Evolutionary conservation across 257 asterid species (phyloP).

Genomic region (Jacaranda copaia): DNA sequence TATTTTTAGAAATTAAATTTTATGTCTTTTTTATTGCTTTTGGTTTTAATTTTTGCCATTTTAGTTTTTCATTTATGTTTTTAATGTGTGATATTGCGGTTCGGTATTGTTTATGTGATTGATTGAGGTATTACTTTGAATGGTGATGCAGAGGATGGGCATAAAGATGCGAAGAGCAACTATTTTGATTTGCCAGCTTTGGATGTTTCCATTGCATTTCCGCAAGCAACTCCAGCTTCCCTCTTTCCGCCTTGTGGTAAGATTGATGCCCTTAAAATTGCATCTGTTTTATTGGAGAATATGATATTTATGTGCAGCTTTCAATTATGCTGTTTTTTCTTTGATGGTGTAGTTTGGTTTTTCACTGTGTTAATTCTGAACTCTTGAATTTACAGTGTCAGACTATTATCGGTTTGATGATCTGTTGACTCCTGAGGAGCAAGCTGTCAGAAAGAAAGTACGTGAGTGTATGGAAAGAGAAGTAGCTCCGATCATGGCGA

Average conservation of each 20-base stretch:
- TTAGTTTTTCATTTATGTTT: neutral
- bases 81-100: conserved; percentile 8
- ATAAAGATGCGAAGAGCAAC: conserved; percentile 64
- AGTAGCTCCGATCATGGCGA: conserved; percentile 93
- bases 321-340: neutral
- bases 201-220: conserved; percentile 88
- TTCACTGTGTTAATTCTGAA: conserved; percentile 26
- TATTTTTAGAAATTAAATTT: neutral
- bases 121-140: conserved; percentile 22
- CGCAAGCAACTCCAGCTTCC: conserved; percentile 98
- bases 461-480: conserved; percentile 92
- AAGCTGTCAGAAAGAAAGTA: conserved; percentile 64
- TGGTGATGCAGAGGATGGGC: conserved; percentile 56
- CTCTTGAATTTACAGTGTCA: conserved; percentile 61
- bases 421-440: conserved; percentile 77
- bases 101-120: conserved; percentile 2
- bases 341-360: neutral
- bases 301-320: neutral
- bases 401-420: conserved; percentile 95
- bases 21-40: neutral
- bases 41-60: neutral
- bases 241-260: conserved; percentile 83
- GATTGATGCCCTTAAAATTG: conserved; percentile 21
- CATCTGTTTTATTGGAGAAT: conserved; percentile 9
- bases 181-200: conserved; percentile 78